These are phyloP conservation scores for Wickerhamomyces chambardii DNA, from an alignment of 805 yeast genomes.

Conservation along the genomic window DNA sequence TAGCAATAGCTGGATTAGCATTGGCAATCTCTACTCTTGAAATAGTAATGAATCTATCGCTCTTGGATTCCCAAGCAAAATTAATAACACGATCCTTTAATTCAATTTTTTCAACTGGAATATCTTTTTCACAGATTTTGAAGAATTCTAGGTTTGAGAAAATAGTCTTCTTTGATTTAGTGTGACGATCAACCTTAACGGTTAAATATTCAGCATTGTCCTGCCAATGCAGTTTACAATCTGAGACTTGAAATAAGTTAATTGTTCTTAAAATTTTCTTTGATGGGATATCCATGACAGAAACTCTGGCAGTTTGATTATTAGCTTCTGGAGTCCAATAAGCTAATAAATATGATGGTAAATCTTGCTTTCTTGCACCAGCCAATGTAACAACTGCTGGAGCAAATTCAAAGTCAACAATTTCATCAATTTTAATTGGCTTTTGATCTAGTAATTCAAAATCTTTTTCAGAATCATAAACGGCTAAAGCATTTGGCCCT, in stretches of 20 bases:
- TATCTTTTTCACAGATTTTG: slow-evolving; percentile 77
- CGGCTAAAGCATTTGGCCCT: slow-evolving; percentile 86
- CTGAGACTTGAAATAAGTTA: slow-evolving; percentile 90
- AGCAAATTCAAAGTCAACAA: slow-evolving; percentile 90
- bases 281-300: slow-evolving; percentile 80
- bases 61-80: slow-evolving; percentile 94
- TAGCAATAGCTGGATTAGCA: slow-evolving; percentile 53
- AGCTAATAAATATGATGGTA: slow-evolving; percentile 60
- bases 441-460: slow-evolving; percentile 85
- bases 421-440: slow-evolving; percentile 71
- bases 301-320: slow-evolving; percentile 93
- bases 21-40: slow-evolving; percentile 44
- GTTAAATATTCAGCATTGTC: slow-evolving; percentile 74
- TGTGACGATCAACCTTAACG: slow-evolving; percentile 94
- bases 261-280: slow-evolving; percentile 81
- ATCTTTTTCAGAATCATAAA: slow-evolving; percentile 68
- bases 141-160: slow-evolving; percentile 91
- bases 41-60: slow-evolving; percentile 78
- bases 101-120: slow-evolving; percentile 93
- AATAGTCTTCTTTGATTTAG: slow-evolving; percentile 86
- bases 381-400: slow-evolving; percentile 76
- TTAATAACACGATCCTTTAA: slow-evolving; percentile 80
- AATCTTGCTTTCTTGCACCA: slow-evolving; percentile 40
- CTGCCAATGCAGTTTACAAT: slow-evolving; percentile 92
- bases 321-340: slow-evolving; percentile 95